A percentile compares a stretch with the other conserved stretches of the same genome.
Conservation (phyloP, 2,329 filamentous ascomycete species). For the Trichoderma gracile region DNA sequence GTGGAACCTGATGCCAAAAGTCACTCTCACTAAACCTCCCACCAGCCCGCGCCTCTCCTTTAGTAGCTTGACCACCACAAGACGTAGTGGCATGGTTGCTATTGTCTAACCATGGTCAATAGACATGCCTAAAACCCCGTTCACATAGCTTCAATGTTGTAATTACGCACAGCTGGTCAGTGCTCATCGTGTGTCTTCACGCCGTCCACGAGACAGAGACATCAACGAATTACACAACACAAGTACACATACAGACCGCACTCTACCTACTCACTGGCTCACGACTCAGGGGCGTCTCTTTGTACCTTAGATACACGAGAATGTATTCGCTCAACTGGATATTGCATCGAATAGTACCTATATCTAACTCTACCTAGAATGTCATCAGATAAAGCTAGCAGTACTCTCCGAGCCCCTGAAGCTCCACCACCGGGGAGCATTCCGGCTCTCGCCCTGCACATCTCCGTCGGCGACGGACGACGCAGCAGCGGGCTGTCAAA, state of each 20-base stretch:
- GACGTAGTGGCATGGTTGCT: not conserved
- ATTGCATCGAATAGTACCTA: not conserved
- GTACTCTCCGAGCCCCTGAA: not conserved
- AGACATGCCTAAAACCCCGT: not conserved
- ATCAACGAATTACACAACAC: too few species aligned
- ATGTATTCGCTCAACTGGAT: conserved; percentile 1
- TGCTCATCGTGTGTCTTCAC: not conserved
- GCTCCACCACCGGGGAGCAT: not conserved
- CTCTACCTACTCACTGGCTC: not conserved
- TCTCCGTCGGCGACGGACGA: not conserved
- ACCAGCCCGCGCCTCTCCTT: not conserved
- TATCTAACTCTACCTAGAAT: conserved; percentile 12
- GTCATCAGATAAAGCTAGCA: conserved; percentile 12
- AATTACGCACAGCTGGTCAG: not conserved
- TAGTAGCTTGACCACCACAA: not conserved
- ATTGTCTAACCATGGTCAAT: conserved; percentile 2
- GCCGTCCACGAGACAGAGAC: too few species aligned
- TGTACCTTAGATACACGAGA: not conserved
- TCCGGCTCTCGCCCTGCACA: not conserved
- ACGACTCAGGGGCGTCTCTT: too few species aligned
- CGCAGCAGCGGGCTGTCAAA: not conserved
- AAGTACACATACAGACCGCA: too few species aligned
- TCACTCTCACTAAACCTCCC: not conserved
- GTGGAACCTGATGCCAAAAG: not conserved
- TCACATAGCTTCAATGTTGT: not conserved